Percentiles rank a stretch among this genome's conserved stretches.
Evolutionary conservation across 116 monocot genomes (phyloP).

Genomic region (Dioscorea cayenensis): DNA sequence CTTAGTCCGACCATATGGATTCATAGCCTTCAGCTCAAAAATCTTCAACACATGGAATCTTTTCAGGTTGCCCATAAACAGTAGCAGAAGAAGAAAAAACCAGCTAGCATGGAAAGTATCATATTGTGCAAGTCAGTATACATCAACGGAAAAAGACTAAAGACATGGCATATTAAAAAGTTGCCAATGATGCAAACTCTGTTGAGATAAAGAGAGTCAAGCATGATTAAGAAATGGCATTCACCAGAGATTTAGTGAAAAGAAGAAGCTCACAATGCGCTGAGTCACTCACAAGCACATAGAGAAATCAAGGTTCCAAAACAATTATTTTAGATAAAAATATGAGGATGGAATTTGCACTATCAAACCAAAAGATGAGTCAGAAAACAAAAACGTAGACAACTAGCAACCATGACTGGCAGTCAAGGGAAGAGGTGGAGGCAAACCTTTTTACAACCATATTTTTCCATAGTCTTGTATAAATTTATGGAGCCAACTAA

Average conservation of each 20-base stretch:
- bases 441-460: slow-evolving; percentile 66
- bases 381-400: background rate
- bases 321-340: too few relatives aligned
- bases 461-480: slow-evolving; percentile 53
- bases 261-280: too few relatives aligned
- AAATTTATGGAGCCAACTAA: slow-evolving; percentile 65
- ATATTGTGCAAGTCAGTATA: slow-evolving; percentile 1
- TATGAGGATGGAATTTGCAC: too few relatives aligned
- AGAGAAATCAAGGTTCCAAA: too few relatives aligned
- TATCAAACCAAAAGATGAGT: too few relatives aligned
- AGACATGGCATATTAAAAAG: background rate
- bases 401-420: background rate
- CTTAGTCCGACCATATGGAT: slow-evolving; percentile 88
- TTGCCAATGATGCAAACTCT: background rate
- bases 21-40: slow-evolving; percentile 71
- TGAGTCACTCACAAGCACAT: too few relatives aligned
- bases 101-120: slow-evolving; percentile 32
- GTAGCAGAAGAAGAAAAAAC: slow-evolving; percentile 88
- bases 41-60: slow-evolving; percentile 74
- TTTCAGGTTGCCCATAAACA: slow-evolving; percentile 83
- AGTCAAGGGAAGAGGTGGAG: slow-evolving; percentile 1
- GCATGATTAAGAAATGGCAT: background rate
- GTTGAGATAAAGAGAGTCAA: background rate
- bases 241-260: too few relatives aligned
- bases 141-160: background rate